Percentiles rank a stretch among this genome's conserved stretches.
Conservation (phyloP, 2,329 filamentous ascomycete genomes). For the Fusarium sp. region DNA sequence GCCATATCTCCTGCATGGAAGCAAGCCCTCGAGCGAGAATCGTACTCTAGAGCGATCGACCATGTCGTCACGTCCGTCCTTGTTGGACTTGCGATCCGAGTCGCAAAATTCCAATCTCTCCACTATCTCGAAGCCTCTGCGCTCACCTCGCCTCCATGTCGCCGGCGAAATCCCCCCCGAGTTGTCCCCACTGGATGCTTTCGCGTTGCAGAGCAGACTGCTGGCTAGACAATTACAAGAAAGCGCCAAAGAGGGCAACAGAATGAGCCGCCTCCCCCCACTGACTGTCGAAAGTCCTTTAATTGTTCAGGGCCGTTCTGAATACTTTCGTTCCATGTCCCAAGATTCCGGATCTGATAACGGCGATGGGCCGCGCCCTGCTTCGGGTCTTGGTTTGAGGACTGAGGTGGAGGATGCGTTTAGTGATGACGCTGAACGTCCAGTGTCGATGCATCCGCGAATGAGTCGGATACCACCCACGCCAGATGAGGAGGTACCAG, state of each 20-base stretch:
- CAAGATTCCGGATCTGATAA: conserved; percentile 70
- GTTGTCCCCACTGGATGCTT: conserved; percentile 94
- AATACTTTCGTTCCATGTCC: conserved; percentile 85
- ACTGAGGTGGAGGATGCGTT: conserved; percentile 73
- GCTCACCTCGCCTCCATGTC: conserved; percentile 82
- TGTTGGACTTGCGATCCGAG: conserved; percentile 73
- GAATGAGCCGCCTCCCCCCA: conserved; percentile 89
- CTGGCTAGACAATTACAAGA: conserved; percentile 91
- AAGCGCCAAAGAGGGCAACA: conserved; percentile 78
- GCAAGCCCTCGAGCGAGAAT: conserved; percentile 23
- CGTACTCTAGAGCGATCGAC: conserved; percentile 39
- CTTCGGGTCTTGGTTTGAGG: conserved; percentile 61
- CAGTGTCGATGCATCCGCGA: conserved; percentile 81
- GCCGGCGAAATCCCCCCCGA: conserved; percentile 89
- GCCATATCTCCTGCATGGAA: conserved; percentile 38
- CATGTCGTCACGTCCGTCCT: conserved; percentile 72
- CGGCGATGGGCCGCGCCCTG: conserved; percentile 48
- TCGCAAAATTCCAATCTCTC: conserved; percentile 67
- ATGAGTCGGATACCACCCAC: conserved; percentile 76
- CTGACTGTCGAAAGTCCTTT: conserved; percentile 87
- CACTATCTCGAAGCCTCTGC: conserved; percentile 68
- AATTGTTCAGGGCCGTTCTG: conserved; percentile 80
- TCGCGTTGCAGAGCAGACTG: conserved; percentile 90
- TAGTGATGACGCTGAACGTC: conserved; percentile 66
- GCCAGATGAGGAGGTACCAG: conserved; percentile 64